Conservation (phyloP, 2,329 filamentous ascomycete species). For the Drechslerella coelobrocha region DNA sequence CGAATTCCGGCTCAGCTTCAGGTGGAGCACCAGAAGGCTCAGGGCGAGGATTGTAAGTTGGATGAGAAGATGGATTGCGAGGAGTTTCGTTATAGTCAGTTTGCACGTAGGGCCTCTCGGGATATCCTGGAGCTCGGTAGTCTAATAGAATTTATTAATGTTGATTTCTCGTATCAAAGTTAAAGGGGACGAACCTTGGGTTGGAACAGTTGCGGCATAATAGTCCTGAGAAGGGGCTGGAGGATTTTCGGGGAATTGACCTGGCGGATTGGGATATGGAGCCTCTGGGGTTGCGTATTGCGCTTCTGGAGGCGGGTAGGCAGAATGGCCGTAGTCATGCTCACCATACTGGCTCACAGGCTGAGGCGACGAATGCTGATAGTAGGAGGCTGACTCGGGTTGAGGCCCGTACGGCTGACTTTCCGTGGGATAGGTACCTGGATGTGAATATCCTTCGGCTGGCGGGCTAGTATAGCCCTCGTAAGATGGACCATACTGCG, state of each 20-base stretch:
- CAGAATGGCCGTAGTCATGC: slow-evolving; percentile 19
- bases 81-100: slow-evolving; percentile 20
- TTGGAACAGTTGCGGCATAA: slow-evolving; percentile 14
- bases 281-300: slow-evolving; percentile 25
- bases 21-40: slow-evolving; percentile 43
- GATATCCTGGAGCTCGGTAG: slow-evolving; percentile 25
- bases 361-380: slow-evolving; percentile 31
- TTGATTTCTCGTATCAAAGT: neutral
- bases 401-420: slow-evolving; percentile 18
- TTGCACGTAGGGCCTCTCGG: neutral
- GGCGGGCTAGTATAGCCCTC: slow-evolving; percentile 31
- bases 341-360: slow-evolving; percentile 37
- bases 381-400: slow-evolving; percentile 29
- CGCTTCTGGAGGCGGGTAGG: slow-evolving; percentile 23
- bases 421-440: slow-evolving; percentile 1
- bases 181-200: slow-evolving; percentile 12
- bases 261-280: slow-evolving; percentile 10
- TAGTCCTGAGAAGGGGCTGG: slow-evolving; percentile 16
- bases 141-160: slow-evolving; percentile 14
- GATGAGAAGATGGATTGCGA: slow-evolving; percentile 37
- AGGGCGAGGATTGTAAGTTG: slow-evolving; percentile 31
- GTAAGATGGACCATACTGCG: slow-evolving; percentile 16
- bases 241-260: slow-evolving; percentile 23
- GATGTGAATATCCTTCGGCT: slow-evolving; percentile 14
- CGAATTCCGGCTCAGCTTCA: slow-evolving; percentile 36